phyloP scores from a whole-genome alignment of 2,329 filamentous ascomycete genomes.

The Lomentospora prolificans region DNA sequence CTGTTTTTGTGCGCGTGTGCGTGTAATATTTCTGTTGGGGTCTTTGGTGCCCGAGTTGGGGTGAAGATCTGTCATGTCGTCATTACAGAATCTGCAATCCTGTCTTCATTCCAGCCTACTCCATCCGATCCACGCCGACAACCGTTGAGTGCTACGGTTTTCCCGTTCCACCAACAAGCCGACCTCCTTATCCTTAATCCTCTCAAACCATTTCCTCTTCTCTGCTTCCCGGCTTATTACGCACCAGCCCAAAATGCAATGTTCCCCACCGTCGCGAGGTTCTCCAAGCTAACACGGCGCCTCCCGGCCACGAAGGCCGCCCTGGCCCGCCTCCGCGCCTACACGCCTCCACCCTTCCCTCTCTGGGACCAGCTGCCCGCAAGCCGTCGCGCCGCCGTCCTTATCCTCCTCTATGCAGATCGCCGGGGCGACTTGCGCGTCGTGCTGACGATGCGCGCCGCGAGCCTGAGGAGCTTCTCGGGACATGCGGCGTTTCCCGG shows the following conservation, averaged over 20 bases:
- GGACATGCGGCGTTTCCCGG: slow-evolving; percentile 83
- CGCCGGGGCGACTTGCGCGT: slow-evolving; percentile 65
- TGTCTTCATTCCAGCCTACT: background rate
- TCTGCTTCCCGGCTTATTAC: background rate
- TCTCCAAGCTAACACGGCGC: background rate
- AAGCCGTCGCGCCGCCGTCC: slow-evolving; percentile 69
- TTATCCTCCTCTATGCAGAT: slow-evolving; percentile 83
- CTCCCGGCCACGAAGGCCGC: slow-evolving; percentile 35
- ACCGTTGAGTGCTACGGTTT: background rate
- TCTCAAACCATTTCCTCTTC: background rate
- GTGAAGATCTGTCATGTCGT: background rate
- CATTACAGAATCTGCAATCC: background rate
- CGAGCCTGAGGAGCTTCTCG: slow-evolving; percentile 57
- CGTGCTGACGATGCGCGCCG: slow-evolving; percentile 59
- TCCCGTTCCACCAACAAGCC: background rate
- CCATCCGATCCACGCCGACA: background rate
- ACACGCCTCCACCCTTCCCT: slow-evolving; percentile 49
- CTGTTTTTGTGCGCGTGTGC: background rate
- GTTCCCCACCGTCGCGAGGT: background rate
- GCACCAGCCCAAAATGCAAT: background rate
- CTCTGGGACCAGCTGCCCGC: slow-evolving; percentile 52
- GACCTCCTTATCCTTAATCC: background rate
- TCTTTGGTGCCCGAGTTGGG: background rate
- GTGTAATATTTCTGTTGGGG: background rate
- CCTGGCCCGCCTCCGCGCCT: slow-evolving; percentile 50